Evolutionary conservation across 1,139 yeast genomes (phyloP).

Genomic region (Hyphopichia wangnamkhiaoensis): DNA sequence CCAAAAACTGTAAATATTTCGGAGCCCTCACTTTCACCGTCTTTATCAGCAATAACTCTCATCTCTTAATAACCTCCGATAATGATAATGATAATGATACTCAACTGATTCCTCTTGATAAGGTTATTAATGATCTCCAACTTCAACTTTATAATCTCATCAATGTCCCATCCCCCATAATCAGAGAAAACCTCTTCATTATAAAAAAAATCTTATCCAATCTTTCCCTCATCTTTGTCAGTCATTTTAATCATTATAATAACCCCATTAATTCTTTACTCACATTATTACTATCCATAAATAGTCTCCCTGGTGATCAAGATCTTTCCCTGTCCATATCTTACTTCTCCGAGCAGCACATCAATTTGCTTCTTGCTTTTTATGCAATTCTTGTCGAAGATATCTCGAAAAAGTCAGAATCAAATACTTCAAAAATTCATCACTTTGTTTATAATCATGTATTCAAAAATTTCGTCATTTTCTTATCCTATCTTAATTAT

Average conservation of each 20-base stretch:
- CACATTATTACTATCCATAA: not conserved
- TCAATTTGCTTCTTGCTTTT: slow-evolving; percentile 22
- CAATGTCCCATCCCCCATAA: not conserved
- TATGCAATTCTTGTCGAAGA: slow-evolving; percentile 62
- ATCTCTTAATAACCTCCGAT: not conserved
- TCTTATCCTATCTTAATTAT: slow-evolving; percentile 1
- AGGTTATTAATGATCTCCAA: slow-evolving; percentile 1
- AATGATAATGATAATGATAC: not conserved
- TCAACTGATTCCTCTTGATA: not conserved
- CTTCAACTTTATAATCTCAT: slow-evolving; percentile 2
- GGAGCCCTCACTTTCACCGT: slow-evolving; percentile 72
- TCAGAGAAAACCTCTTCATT: slow-evolving; percentile 22
- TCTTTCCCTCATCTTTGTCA: slow-evolving; percentile 50
- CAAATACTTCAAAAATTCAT: slow-evolving; percentile 26
- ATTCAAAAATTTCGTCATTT: slow-evolving; percentile 12
- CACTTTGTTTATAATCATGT: slow-evolving; percentile 25
- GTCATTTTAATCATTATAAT: slow-evolving; percentile 21
- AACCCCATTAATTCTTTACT: slow-evolving; percentile 12
- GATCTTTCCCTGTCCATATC: not conserved
- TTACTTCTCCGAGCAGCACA: not conserved
- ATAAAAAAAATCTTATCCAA: slow-evolving; percentile 49
- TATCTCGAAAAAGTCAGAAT: slow-evolving; percentile 35
- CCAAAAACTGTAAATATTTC: slow-evolving; percentile 60
- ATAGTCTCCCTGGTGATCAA: not conserved
- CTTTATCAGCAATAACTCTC: slow-evolving; percentile 45